These are phyloP conservation scores for Xylariaceae sp. DNA, from an alignment of 2,329 filamentous ascomycete species.

Conservation along the genomic window DNA sequence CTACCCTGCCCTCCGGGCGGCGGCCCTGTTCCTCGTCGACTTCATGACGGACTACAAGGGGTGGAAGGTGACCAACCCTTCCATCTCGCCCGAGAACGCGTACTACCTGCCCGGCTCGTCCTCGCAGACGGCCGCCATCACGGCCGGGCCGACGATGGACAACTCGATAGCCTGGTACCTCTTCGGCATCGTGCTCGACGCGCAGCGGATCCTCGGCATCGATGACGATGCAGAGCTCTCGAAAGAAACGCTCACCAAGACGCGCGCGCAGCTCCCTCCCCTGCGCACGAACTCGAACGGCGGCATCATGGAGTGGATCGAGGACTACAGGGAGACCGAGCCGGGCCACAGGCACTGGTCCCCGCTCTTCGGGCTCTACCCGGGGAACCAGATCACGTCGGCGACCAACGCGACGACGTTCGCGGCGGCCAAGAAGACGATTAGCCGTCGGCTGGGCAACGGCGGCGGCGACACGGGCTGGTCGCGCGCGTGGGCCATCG, in stretches of 20 bases:
- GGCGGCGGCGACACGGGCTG: constrained; percentile 2
- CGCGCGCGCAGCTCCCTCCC: not conserved
- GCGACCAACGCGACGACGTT: not conserved
- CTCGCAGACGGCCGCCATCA: not conserved
- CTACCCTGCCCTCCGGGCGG: not conserved
- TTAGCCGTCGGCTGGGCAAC: constrained; percentile 1
- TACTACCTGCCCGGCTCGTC: not conserved
- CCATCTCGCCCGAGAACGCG: constrained; percentile 3
- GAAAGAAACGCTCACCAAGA: not conserved
- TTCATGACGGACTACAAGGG: constrained; percentile 3
- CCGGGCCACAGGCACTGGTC: constrained; percentile 2
- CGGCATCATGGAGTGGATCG: not conserved
- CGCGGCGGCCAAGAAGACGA: not conserved
- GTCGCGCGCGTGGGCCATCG: constrained; percentile 4
- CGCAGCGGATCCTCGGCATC: constrained; percentile 1
- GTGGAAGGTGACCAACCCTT: constrained; percentile 2
- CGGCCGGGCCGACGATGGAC: constrained; percentile 3
- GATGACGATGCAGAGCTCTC: not conserved
- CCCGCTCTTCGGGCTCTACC: constrained; percentile 3
- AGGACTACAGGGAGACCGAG: constrained; percentile 2
- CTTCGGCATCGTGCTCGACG: constrained; percentile 1
- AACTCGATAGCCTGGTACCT: constrained; percentile 1
- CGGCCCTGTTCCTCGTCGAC: not conserved
- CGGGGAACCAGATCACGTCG: constrained; percentile 2
- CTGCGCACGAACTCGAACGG: constrained; percentile 1